Base-by-base conservation (phyloP, 352 stramenopile species). In the Globisporangium iwayamae region DNA sequence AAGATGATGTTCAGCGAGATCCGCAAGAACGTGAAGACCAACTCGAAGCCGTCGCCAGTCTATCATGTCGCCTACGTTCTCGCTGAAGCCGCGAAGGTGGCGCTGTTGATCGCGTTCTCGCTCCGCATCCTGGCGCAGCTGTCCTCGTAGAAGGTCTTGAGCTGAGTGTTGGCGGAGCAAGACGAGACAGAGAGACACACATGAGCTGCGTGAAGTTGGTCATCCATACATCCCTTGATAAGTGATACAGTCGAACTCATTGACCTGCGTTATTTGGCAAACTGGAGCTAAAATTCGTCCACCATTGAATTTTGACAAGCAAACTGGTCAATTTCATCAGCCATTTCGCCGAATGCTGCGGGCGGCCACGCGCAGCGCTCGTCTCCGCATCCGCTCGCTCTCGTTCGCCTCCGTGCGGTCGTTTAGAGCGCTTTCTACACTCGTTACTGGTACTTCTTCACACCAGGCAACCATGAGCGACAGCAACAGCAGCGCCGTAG, bases 1-100 rank as follows among this genome's bases (percentile, higher is more conserved):
- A 85, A 85, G 58, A 81, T 76, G 78, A 56, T 76, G 48, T 78
- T 85, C 55, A 74, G 67, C 14, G 71, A 85, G 67, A 84, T 89
- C 43, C 62, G 78, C 39, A 74, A 83, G 60, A 81, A 68, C 48
- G 76, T 87, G 38, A 72, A 84, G 60, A 70, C 71, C 41, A 58
- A 70, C 53, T 58, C 72, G 43, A 72, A 71, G 50, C 79, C 81
- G 7, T 69, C 69, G 32, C 36, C 60, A 10, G 60, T 64, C 28
- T 81, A 78, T 62, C 78, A 90, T 66, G 50, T 87, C 30, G 36
- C 73, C 32, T 90, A 89, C 71, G 62, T 82, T 39, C 57, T 65
- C 0, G 63, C 30, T 14, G 81, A 89, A 62, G 30, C 79, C 45
- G 56, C 72, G 56, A 90, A 90, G 70, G 65, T 77, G 45, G 62